Conservation (phyloP, 371 early-diverging fungal genomes). For the Mucor piriformis region DNA sequence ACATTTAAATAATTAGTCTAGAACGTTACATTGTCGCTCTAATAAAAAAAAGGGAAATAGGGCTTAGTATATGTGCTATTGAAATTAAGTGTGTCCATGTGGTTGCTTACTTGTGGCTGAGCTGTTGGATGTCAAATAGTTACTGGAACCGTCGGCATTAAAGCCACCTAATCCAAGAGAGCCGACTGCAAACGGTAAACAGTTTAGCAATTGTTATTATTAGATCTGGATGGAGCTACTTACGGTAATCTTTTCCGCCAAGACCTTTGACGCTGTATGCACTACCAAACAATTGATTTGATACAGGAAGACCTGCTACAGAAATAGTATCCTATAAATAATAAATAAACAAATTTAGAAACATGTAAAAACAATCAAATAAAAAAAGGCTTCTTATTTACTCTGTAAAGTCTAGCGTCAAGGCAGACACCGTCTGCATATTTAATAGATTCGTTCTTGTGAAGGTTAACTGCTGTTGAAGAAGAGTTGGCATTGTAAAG, state of each 20-base stretch:
- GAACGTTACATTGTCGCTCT: constrained; percentile 17
- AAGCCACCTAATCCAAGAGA: constrained; percentile 47
- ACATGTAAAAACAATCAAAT: background rate
- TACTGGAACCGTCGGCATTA: constrained; percentile 37
- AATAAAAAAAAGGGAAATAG: constrained; percentile 12
- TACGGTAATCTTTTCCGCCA: constrained; percentile 44
- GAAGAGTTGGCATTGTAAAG: constrained; percentile 38
- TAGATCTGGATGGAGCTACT: constrained; percentile 6
- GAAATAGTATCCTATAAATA: constrained; percentile 41
- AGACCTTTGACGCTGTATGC: constrained; percentile 47
- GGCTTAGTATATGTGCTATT: constrained; percentile 6
- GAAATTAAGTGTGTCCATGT: background rate
- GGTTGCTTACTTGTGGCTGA: constrained; percentile 19
- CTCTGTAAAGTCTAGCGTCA: constrained; percentile 44
- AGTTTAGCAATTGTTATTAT: background rate
- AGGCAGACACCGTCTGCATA: constrained; percentile 47
- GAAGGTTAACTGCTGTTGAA: constrained; percentile 38
- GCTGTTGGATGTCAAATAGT: constrained; percentile 30
- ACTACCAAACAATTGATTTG: constrained; percentile 44
- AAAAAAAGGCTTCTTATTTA: constrained; percentile 15
- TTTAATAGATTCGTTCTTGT: constrained; percentile 40
- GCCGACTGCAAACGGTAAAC: constrained; percentile 28
- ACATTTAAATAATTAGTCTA: constrained; percentile 11
- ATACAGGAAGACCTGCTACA: constrained; percentile 40
- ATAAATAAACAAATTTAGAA: too few species aligned